Percentiles rank a stretch among this genome's conserved stretches.
phyloP scores from a whole-genome alignment of 1,139 yeast species.

The Saccharomyces hybrid region DNA sequence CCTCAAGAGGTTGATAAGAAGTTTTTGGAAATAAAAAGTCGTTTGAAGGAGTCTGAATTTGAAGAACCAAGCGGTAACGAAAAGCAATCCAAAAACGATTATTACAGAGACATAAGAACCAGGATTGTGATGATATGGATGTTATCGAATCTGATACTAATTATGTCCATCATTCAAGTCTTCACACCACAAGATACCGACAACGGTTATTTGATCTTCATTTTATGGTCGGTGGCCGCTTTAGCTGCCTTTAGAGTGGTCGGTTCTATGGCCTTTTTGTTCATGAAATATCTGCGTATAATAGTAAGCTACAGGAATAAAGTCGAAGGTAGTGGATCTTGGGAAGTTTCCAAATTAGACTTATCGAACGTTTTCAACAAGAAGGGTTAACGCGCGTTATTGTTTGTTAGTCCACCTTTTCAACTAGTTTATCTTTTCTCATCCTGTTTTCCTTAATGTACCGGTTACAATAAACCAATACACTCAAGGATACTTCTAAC shows the following conservation, averaged over 20 bases:
- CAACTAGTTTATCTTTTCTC: not conserved
- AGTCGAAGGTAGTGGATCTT: constrained; percentile 29
- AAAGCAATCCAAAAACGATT: constrained; percentile 64
- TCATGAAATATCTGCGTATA: constrained; percentile 37
- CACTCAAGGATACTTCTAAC: not conserved
- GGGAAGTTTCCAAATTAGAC: constrained; percentile 14
- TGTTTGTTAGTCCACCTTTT: not conserved
- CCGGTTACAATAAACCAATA: not conserved
- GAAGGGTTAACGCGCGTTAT: constrained; percentile 2
- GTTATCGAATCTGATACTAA: constrained; percentile 66
- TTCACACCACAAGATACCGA: constrained; percentile 56
- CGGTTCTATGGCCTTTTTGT: constrained; percentile 66
- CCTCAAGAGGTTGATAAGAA: constrained; percentile 63
- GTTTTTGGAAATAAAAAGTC: constrained; percentile 72
- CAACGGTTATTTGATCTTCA: constrained; percentile 73
- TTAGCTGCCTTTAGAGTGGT: constrained; percentile 71
- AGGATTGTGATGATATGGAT: constrained; percentile 92
- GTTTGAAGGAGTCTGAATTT: constrained; percentile 52
- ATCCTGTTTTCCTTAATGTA: not conserved
- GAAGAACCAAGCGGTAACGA: constrained; percentile 31
- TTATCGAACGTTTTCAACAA: constrained; percentile 9
- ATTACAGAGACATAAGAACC: constrained; percentile 89
- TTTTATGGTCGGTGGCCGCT: constrained; percentile 85
- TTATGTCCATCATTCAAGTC: constrained; percentile 81
- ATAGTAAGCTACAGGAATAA: constrained; percentile 35